Base-by-base conservation (phyloP, 2,329 filamentous ascomycete genomes). In the Trichoderma lentiforme region DNA sequence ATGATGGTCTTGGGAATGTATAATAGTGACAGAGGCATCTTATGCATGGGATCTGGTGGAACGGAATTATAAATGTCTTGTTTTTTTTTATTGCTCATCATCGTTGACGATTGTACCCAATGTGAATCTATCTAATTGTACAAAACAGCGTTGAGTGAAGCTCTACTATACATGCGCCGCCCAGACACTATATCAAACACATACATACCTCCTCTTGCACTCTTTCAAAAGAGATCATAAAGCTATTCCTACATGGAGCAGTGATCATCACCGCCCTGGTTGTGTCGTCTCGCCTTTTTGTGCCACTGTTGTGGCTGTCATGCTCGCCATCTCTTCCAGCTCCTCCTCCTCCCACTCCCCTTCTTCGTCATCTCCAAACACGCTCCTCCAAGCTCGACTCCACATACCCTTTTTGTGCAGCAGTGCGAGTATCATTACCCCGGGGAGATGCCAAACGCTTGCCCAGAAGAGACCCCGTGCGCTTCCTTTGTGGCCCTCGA, bases 391-490 rank as follows among this genome's bases (percentile, higher is more conserved):
- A n/a, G 95, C 89, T 18, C 94, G 87, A 74, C 90, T 88, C 94
- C 93, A 96, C 82, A 97, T 87, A 0, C 95, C 95, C 83, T 94
- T 97, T 87, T 99, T 99, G 82, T 97, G 93, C 70, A 92, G 88
- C 81, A 98, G 91, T 3, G 94, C 95, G 73, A 98, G 84, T 61
- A 98, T 94, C 86, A 99, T 90, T 56, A 98, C 87, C 30, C 92
- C 92, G 0, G 96, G 96, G 62, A 99, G 81, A 83, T 98, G 95
- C 96, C 95, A 98, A 11, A 99, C 94, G 80, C 94, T 97, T 2
- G 96, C 95, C 96, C 96, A 99, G 81, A 99, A 99, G 67, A 99
- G 82, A 0, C 92, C 91, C 71, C 94, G 88, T 2, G 96, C 95
- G 21, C 89, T 93, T 2, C 95, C 95, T 76, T 91, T 90, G 73